A percentile compares a stretch with the other conserved stretches of the same genome.
Evolutionary conservation across 352 stramenopile species (phyloP).

Genomic region (Globisporangium nodosum): DNA sequence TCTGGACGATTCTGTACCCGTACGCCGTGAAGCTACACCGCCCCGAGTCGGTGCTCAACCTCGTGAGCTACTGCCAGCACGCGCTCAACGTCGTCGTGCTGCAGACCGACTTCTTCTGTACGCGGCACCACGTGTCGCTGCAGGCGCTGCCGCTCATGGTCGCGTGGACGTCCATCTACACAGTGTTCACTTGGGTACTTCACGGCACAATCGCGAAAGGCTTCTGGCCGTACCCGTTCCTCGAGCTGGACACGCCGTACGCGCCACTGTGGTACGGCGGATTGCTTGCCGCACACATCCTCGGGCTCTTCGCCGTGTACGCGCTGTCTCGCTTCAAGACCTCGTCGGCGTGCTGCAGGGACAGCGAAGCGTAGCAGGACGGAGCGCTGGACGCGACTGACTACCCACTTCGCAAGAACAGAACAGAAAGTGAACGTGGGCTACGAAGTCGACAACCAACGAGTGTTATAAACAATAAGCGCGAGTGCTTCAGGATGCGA

Average conservation of each 20-base stretch:
- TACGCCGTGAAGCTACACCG: slow-evolving; percentile 43
- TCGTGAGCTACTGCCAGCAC: slow-evolving; percentile 79
- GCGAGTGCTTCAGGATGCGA: slow-evolving; percentile 16
- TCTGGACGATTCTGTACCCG: slow-evolving; percentile 74
- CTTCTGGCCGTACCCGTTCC: slow-evolving; percentile 82
- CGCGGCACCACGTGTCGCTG: slow-evolving; percentile 44
- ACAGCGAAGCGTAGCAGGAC: not conserved
- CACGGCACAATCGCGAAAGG: slow-evolving; percentile 56
- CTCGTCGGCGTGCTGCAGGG: not conserved
- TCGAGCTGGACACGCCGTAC: slow-evolving; percentile 64
- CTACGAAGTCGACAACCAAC: not conserved
- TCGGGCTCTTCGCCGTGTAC: slow-evolving; percentile 31
- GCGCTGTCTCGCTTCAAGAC: slow-evolving; percentile 42
- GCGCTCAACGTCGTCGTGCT: slow-evolving; percentile 64
- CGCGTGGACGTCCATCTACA: slow-evolving; percentile 57
- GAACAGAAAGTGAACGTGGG: not conserved
- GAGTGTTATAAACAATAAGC: slow-evolving; percentile 8
- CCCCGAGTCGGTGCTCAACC: slow-evolving; percentile 58
- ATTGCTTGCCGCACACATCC: slow-evolving; percentile 43
- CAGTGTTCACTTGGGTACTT: slow-evolving; percentile 72
- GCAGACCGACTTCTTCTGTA: slow-evolving; percentile 55
- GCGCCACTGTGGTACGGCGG: slow-evolving; percentile 69
- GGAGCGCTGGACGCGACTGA: not conserved
- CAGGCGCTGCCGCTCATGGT: slow-evolving; percentile 56
- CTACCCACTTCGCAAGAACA: too few species aligned